A percentile compares a stretch with the other conserved stretches of the same genome.
Conservation (phyloP, 179 eudicot genomes). For the Silene noctiflora region DNA sequence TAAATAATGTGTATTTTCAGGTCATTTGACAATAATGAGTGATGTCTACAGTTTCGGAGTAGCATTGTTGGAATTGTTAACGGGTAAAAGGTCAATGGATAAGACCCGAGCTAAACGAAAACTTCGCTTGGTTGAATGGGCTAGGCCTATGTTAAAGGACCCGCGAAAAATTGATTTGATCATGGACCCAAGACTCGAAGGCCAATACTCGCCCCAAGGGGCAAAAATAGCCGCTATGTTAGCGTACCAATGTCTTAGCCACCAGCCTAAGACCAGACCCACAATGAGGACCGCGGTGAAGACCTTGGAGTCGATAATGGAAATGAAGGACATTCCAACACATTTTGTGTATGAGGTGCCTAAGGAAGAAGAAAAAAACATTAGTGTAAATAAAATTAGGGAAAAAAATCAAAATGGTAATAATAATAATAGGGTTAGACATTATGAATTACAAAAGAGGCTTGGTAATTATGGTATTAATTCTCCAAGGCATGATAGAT, state of each 20-base stretch:
- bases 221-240: conserved; percentile 58
- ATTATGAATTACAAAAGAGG: conserved; percentile 29
- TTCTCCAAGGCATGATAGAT: conserved; percentile 16
- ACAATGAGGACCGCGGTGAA: conserved; percentile 62
- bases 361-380: conserved; percentile 10
- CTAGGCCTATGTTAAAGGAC: conserved; percentile 58
- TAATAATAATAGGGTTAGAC: conserved; percentile 25
- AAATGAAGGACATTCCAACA: conserved; percentile 44
- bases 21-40: conserved; percentile 78
- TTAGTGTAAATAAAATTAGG: not conserved
- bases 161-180: conserved; percentile 49
- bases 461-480: conserved; percentile 14
- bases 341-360: conserved; percentile 64
- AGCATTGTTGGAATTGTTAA: conserved; percentile 64
- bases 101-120: conserved; percentile 56
- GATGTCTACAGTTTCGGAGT: conserved; percentile 94
- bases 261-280: conserved; percentile 63
- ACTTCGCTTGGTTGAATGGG: conserved; percentile 72
- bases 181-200: conserved; percentile 77
- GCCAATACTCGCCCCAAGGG: conserved; percentile 68
- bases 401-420: conserved; percentile 6
- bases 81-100: conserved; percentile 67
- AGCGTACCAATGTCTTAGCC: conserved; percentile 79
- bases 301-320: conserved; percentile 51
- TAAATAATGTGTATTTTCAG: conserved; percentile 26